Evolutionary conservation across 257 asterid genomes (phyloP), one percentile per base, ranked within the genome.

Genomic region (Nicotiana obtusifolia): DNA sequence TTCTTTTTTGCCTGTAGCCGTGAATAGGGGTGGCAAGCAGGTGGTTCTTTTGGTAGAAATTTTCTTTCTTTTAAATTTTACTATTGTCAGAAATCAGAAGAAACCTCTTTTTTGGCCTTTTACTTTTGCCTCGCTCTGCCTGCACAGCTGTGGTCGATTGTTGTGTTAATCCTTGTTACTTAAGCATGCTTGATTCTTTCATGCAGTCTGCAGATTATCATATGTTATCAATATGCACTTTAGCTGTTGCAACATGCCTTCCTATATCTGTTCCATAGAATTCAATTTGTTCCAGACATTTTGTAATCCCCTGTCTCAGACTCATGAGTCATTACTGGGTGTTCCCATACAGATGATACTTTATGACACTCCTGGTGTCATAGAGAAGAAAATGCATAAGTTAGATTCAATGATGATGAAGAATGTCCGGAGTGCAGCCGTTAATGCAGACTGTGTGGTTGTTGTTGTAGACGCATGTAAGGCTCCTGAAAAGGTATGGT

Each of bases 321-420:
- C 64, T 54, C 64, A 47, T 54, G 56, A 73, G 5, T 28, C 56
- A 61, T 65, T 64, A 19, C 77, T 44, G 44, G 80, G 17, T 65
- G 60, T 77, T 88, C 82, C 82, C 37, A 71, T 82, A 82, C 90
- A 95, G 99, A 94, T 94, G 97, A 94, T 95, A 86, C 98, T 95
- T 65, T 95, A 91, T 83, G 99, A 95, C 84, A 95, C 99, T 13
- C 98, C 99, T 24, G 99, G 99, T 77, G 97, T 95, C 83, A 95
- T 95, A 67, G 98, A 95, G 91, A 95, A 94, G 92, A 89, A 90
- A 88, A 95, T 94, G 98, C 99, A 94, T 87, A 95, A 89, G 90
- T 88, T 95, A 84, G 99, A 95, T 71, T 80, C 97, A 16, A 94
- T 93, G 98, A 94, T 95, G 99, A 94, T 95, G 98, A 91, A 88